These are phyloP conservation scores for Coccomyxa sp. DNA, from an alignment of 139 green algal species.

Conservation along the genomic window DNA sequence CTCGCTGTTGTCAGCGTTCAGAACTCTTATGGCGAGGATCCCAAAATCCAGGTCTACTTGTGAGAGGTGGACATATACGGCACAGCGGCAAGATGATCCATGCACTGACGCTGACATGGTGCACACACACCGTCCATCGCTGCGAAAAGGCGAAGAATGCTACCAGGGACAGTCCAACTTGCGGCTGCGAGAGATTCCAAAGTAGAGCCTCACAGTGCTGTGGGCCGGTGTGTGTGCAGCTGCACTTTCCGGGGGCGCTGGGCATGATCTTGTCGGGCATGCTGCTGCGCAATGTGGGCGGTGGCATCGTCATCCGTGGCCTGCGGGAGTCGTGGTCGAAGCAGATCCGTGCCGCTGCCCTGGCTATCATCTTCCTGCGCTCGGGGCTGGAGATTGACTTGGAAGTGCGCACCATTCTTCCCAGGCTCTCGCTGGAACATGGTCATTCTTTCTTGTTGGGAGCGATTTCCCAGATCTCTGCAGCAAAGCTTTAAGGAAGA, in stretches of 20 bases:
- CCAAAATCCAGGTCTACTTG: too few relatives aligned
- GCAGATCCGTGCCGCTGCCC: conserved; percentile 59
- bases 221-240: conserved; percentile 4
- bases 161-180: too few relatives aligned
- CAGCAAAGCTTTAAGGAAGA: background rate
- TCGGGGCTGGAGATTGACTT: conserved; percentile 79
- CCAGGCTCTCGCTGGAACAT: too few relatives aligned
- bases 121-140: too few relatives aligned
- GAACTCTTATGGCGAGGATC: too few relatives aligned
- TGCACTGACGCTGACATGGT: background rate
- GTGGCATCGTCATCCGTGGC: conserved; percentile 32
- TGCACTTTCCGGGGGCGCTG: conserved; percentile 55
- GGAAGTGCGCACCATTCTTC: conserved; percentile 16
- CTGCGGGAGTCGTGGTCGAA: conserved; percentile 57
- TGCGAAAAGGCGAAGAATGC: too few relatives aligned
- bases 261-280: conserved; percentile 71
- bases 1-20: background rate
- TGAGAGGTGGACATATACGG: too few relatives aligned
- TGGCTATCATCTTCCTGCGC: conserved; percentile 79
- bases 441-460: background rate
- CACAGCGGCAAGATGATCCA: background rate
- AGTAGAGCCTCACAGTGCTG: too few relatives aligned
- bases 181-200: too few relatives aligned
- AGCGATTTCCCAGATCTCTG: background rate
- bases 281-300: conserved; percentile 58